Base-by-base conservation (phyloP, 768 basidiomycete genomes). In the Cyathus striatus region DNA sequence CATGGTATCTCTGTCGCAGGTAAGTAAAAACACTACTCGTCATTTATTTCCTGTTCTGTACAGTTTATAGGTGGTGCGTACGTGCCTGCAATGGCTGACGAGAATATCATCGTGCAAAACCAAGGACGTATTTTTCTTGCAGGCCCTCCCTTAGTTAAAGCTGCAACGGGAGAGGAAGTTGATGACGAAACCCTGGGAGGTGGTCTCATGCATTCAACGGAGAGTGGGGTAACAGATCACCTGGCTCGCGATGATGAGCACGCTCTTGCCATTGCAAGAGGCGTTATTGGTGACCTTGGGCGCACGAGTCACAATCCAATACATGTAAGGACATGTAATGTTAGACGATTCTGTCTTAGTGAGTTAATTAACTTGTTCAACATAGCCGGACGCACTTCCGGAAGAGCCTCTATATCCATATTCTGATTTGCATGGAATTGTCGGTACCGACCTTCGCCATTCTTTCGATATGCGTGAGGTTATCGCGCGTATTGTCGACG, bases 41-140 rank as follows among this genome's bases (percentile, higher is more conserved):
- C 43, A 22, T 39, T 39, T 7, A 20, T 30, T 9, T 16, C 18
- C 30, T 14, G 24, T 30, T 25, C 6, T 34, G 17, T 14, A 37
- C 45, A 43, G 51, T 14, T 23, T 39, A 14, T 35, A 85, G 86
- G 87, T 44, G 92, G 92, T 45, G 92, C 92, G 30, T 94, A 92
- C 64, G 90, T 95, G 33, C 92, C 93, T 21, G 93, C 93, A 2
- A 95, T 97, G 90, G 90, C 92, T 1, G 93, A 97, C 56, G 90
- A 93, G 63, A 93, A 90, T 49, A 76, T 91, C 52, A 93, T 91
- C 48, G 89, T 91, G 23, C 80, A 83, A 46, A 86, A 93, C 46
- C 92, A 95, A 65, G 93, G 93, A 0, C 85, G 78, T 14, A 96
- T 97, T 50, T 96, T 96, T 69, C 75, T 97, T 14, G 93, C 93